Evolutionary conservation across 78 protist species (phyloP), one percentile per base, ranked within the genome.

Genomic region (Trichosphaerium sp.): DNA sequence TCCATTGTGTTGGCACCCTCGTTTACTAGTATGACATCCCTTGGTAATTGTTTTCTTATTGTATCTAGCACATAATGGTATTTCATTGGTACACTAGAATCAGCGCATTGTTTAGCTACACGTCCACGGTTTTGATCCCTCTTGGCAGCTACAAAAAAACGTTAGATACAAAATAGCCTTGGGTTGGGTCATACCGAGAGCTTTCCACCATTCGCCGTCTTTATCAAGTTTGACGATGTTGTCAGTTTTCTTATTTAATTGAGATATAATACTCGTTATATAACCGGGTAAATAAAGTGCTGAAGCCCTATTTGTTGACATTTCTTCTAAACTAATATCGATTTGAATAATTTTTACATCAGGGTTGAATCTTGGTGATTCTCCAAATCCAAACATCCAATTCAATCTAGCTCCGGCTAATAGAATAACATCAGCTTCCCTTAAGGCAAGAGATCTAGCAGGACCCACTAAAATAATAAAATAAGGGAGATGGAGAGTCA

Each of bases 1-100:
- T 80, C 86, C 86, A 80, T 80, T 18, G 86, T 80, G 58, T 80
- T 80, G 2, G 80, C 80, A 47, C 86, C 86, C 32, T 80, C 86
- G 58, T 51, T 62, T 14, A 72, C 74, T 32, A 80, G 51, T 31
- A 72, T n/a, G 2, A 51, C 21, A 29, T 80, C 57, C 11, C 38
- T 44, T 43, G 78, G 58, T 12, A 72, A 32, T 0, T 29, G 49
- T 29, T 26, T n/a, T 35, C 15, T 38, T 1, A 79, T 12, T 34
- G 47, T 70, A 23, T 49, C 68, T 42, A 51, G 72, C 1, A 63
- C 85, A 28, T 70, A 73, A 40, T 79, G 74, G 56, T 79, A 79
- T 1, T 38, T 69, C 1, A 78, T 43, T n/a, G 61, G 61, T 40
- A 56, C 6, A 1, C n/a, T n/a, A n/a, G n/a, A n/a, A n/a, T n/a